Conservation (phyloP, 441 rosid species). For the Euphorbia schlechtendalii region DNA sequence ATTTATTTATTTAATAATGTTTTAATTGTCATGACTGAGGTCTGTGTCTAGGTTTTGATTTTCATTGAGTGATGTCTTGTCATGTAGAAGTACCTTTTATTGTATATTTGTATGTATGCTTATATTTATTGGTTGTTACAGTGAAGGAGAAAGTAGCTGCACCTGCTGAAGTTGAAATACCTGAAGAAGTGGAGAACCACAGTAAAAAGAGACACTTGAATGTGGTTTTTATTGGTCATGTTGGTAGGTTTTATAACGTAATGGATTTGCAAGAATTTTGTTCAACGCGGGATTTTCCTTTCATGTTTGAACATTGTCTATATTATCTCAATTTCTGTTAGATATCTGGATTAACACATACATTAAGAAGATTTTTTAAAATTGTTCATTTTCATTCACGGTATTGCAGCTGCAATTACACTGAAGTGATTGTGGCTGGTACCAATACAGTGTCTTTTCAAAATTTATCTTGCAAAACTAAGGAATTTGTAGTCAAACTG, state of each 20-base stretch:
- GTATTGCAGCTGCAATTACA: neutral
- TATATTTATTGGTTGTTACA: constrained; percentile 16
- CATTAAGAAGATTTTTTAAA: neutral
- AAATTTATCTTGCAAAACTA: no score
- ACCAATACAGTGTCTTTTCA: neutral
- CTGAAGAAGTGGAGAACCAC: constrained; percentile 40
- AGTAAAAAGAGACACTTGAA: constrained; percentile 71
- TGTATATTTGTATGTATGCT: neutral
- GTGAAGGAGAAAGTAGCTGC: constrained; percentile 45
- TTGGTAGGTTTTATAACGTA: constrained; percentile 54
- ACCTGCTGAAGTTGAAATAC: constrained; percentile 33
- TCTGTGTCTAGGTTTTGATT: no score
- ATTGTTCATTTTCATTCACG: no score
- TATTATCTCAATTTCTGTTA: neutral
- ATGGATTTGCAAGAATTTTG: neutral
- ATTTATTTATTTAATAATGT: no score
- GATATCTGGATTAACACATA: neutral
- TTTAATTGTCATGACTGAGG: no score
- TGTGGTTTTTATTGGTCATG: constrained; percentile 95
- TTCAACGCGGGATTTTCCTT: neutral
- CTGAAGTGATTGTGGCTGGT: neutral
- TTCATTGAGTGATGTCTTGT: no score
- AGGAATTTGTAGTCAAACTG: no score
- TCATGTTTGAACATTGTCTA: neutral
- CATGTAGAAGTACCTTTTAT: neutral